Base-by-base conservation (phyloP, 192 early-diverging fungal genomes). In the Coemansia aciculifera region DNA sequence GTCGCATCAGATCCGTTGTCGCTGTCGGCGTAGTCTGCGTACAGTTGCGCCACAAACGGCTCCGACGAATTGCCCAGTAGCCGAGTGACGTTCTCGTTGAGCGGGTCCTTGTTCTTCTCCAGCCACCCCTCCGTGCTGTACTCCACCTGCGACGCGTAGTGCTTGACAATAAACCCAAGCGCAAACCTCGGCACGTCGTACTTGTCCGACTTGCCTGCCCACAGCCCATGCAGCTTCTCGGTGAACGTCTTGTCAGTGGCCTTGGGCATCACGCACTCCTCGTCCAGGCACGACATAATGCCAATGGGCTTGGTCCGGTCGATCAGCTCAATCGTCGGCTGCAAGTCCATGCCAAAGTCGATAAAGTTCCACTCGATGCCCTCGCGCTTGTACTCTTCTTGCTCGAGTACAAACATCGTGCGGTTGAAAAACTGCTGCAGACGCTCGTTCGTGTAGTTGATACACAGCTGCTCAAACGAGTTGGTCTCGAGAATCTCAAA, bases 401-500 rank as follows among this genome's bases (percentile, higher is more conserved):
- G 97, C 75, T 99, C 97, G 11, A 98, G 84, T 57, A 95, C 92
- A 83, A 99, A 99, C 96, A 98, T 99, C 73, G 95, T 92, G 81
- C 98, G 96, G 85, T 98, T 99, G 85, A 99, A 99, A 83, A 99
- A 97, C 77, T 99, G 97, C 79, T 99, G 97, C 19, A 99, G 88
- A 63, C 90, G 91, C 80, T 99, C 97, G 77, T 99, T 99, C 40
- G 95, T 97, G 75, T 99, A 99, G 84, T 99, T 99, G 88, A 99
- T 99, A 83, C 94, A 97, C 36, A 99, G 85, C 78, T 99, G 97
- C 76, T 99, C 97, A 84, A 98, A 99, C 74, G 92, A 93, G 85
- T 99, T 99, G 62, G 87, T 87, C 79, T 98, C 92, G 71, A 99
- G 96, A 62, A 99, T 98, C 84, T 99, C 97, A 79, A 99, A 99